These are phyloP conservation scores for Pyrus hybrid DNA, from an alignment of 331 rosid genomes.

Conservation along the genomic window DNA sequence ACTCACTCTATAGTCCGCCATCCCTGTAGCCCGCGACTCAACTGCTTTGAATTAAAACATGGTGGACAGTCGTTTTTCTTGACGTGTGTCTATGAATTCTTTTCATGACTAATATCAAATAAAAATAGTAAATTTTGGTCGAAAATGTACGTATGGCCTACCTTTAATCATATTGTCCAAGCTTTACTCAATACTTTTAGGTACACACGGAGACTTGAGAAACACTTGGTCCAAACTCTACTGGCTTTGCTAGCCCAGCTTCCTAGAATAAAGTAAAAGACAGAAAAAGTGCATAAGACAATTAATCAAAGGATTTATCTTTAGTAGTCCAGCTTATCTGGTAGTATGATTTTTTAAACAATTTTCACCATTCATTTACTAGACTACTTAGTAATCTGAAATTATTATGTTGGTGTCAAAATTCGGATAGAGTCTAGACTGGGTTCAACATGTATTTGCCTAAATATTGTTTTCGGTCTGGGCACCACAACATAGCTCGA, in stretches of 20 bases:
- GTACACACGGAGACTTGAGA: neutral
- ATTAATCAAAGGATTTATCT: neutral
- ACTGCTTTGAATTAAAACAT: neutral
- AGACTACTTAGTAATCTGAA: no score
- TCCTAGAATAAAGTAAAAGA: neutral
- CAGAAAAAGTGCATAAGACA: neutral
- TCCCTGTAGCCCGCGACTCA: neutral
- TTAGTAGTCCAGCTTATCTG: no score
- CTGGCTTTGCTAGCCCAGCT: neutral
- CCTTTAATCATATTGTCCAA: conserved; percentile 37
- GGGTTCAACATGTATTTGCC: no score
- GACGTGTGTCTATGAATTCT: conserved; percentile 3
- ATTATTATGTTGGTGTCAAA: no score
- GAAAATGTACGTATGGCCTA: conserved; percentile 34
- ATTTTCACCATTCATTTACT: no score
- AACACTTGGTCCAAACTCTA: neutral
- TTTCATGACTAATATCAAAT: neutral
- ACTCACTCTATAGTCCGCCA: neutral
- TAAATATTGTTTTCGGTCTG: no score
- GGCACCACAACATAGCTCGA: no score
- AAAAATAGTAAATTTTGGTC: neutral
- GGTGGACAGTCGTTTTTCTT: conserved; percentile 8
- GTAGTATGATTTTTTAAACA: no score
- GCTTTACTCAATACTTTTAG: conserved; percentile 40
- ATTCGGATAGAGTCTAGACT: no score